Conservation (phyloP, 257 asterid species). For the Ophiorrhiza pumila region DNA sequence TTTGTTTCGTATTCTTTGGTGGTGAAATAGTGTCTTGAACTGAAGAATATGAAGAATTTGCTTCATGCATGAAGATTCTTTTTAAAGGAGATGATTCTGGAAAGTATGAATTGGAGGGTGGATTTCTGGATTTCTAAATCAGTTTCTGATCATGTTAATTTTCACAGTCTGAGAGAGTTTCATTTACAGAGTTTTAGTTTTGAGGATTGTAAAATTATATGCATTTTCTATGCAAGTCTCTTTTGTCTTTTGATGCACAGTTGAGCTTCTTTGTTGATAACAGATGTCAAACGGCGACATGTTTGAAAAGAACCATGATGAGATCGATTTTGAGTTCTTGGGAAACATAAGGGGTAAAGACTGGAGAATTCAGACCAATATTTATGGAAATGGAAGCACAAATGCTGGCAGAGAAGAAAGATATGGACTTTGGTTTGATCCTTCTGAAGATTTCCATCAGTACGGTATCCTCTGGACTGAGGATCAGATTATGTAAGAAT, state of each 20-base stretch:
- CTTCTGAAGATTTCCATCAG: constrained; percentile 77
- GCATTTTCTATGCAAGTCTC: neutral
- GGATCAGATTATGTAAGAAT: constrained; percentile 55
- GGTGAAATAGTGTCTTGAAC: neutral
- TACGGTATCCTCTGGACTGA: constrained; percentile 73
- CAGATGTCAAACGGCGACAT: constrained; percentile 85
- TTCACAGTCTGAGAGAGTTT: neutral
- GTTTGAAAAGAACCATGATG: constrained; percentile 80
- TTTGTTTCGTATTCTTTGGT: neutral
- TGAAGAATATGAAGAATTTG: neutral
- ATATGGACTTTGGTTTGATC: constrained; percentile 88
- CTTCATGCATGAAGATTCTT: neutral
- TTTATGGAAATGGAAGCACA: constrained; percentile 91
- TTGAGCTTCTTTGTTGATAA: constrained; percentile 3
- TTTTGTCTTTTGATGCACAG: neutral
- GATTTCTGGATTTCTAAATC: neutral
- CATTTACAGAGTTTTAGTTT: neutral
- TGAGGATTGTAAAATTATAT: neutral
- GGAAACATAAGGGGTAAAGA: constrained; percentile 80
- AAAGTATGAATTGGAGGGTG: neutral
- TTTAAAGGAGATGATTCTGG: neutral
- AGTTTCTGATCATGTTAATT: neutral
- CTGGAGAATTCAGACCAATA: constrained; percentile 84
- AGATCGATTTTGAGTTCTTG: constrained; percentile 84
- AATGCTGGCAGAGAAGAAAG: constrained; percentile 75